Evolutionary conservation across 352 stramenopile genomes (phyloP), one percentile per base, ranked within the genome.

Genomic region (Globisporangium spiculum): DNA sequence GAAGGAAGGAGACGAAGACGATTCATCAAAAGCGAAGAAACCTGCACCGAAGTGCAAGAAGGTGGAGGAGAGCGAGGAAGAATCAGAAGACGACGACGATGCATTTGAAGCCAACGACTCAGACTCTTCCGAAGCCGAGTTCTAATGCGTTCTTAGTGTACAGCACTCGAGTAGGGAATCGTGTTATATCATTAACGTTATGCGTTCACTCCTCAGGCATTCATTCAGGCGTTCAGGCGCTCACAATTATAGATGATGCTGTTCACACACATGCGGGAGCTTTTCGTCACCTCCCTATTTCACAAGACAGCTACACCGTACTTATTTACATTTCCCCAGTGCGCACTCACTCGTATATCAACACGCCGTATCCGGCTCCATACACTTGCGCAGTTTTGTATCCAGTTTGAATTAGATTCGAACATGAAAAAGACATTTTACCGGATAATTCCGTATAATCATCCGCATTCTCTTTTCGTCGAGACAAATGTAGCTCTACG

Each of bases 81-180:
- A 57, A 0, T 64, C 74, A 24, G 67, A 62, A 2, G 54, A 58
- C 10, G 53, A 50, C 12, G 67, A 60, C 12, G 60, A 68, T 18
- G 69, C 63, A 2, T 71, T 56, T 20, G 70, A 53, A 32, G 65
- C 20, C 4, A 75, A 65, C 34, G 75, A 74, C 44, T 81, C 74
- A 2, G 75, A 82, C 46, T 69, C 67, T n/a, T 86, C 75, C 2
- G 78, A 84, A 30, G 72, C 75, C 20, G 71, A 77, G 12, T 77
- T 84, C 72, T 84, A 38, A 66, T 64, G 0, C 2, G 10, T 6
- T 32, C 1, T 22, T 52, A 24, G 27, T 22, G 26, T 59, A 34
- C 8, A n/a, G 57, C 34, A 53, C n/a, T 16, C 9, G n/a, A 20
- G 10, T 32, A 34, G 1, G 34, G 34, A 41, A 41, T 41, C 34